Percentiles rank a stretch among this genome's conserved stretches.
phyloP scores from a whole-genome alignment of 495 filamentous ascomycete species.

The Xylaria venustula region DNA sequence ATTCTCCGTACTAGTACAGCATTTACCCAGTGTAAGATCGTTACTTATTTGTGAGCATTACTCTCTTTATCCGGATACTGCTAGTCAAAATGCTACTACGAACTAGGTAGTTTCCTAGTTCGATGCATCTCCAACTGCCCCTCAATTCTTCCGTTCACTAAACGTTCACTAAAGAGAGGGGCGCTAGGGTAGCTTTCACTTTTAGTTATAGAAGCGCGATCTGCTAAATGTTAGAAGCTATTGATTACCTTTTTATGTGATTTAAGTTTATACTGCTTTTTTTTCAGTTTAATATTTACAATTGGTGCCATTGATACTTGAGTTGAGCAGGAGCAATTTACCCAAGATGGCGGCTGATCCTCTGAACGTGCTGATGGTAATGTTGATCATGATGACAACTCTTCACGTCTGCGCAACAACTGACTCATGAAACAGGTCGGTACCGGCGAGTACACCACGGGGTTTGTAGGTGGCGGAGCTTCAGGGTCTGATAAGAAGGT shows the following conservation, averaged over 20 bases:
- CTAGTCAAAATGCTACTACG: neutral
- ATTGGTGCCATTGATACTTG: neutral
- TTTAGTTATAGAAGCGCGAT: neutral
- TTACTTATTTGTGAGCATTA: neutral
- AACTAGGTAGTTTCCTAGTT: neutral
- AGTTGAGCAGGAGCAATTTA: neutral
- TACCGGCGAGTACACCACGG: constrained; percentile 95
- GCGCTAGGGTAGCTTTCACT: neutral
- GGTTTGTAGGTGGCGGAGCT: constrained; percentile 74
- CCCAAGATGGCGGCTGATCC: constrained; percentile 59
- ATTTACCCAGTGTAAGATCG: neutral
- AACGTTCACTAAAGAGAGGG: neutral
- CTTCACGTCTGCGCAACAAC: constrained; percentile 18
- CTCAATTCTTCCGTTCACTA: constrained; percentile 36
- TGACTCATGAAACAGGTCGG: constrained; percentile 56
- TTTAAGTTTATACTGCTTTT: neutral
- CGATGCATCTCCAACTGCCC: constrained; percentile 28
- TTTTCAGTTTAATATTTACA: neutral
- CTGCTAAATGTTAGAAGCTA: neutral
- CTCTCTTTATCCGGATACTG: constrained; percentile 3
- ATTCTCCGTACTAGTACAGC: constrained; percentile 5
- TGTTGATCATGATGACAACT: constrained; percentile 15
- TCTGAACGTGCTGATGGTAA: constrained; percentile 84
- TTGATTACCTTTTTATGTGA: neutral
- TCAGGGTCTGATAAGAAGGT: constrained; percentile 89